Conservation (phyloP, 306 rosid genomes). For the Cucurbita maxima region DNA sequence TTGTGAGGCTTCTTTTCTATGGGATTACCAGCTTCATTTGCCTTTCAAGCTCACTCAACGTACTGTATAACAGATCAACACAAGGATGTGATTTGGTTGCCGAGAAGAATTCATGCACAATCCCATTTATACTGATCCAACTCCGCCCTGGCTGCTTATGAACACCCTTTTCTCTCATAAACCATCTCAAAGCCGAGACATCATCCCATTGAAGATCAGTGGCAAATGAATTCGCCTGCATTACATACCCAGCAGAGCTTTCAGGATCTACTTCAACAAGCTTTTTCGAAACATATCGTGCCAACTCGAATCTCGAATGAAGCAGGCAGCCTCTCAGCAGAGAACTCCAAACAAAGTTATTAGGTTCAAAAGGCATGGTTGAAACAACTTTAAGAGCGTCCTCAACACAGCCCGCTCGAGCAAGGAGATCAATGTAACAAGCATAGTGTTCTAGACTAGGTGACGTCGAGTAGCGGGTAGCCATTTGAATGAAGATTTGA, state of each 20-base stretch:
- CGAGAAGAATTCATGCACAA: slow-evolving; percentile 43
- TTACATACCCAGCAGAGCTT: slow-evolving; percentile 36
- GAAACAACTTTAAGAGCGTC: slow-evolving; percentile 35
- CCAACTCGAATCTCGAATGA: slow-evolving; percentile 40
- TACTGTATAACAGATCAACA: slow-evolving; percentile 16
- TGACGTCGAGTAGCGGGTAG: slow-evolving; percentile 5
- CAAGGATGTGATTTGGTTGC: slow-evolving; percentile 28
- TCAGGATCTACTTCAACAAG: slow-evolving; percentile 42
- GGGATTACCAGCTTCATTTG: slow-evolving; percentile 26
- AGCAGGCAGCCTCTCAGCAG: slow-evolving; percentile 44
- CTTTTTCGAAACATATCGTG: slow-evolving; percentile 34
- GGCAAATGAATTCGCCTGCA: slow-evolving; percentile 54
- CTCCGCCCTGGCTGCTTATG: slow-evolving; percentile 48
- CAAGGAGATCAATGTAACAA: slow-evolving; percentile 52
- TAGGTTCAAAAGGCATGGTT: slow-evolving; percentile 44
- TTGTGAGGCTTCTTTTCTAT: not conserved
- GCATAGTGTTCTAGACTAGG: slow-evolving; percentile 44
- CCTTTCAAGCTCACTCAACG: slow-evolving; percentile 31
- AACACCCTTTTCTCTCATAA: slow-evolving; percentile 44
- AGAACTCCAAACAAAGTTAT: slow-evolving; percentile 55
- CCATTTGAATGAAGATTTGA: slow-evolving; percentile 25
- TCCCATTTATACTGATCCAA: slow-evolving; percentile 48
- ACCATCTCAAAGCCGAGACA: slow-evolving; percentile 24
- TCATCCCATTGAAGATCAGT: slow-evolving; percentile 31
- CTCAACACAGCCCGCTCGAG: slow-evolving; percentile 36